Percentiles rank a stretch among this genome's conserved stretches.
phyloP scores from a whole-genome alignment of 208 protist genomes.

The Naegleria gruberi region DNA sequence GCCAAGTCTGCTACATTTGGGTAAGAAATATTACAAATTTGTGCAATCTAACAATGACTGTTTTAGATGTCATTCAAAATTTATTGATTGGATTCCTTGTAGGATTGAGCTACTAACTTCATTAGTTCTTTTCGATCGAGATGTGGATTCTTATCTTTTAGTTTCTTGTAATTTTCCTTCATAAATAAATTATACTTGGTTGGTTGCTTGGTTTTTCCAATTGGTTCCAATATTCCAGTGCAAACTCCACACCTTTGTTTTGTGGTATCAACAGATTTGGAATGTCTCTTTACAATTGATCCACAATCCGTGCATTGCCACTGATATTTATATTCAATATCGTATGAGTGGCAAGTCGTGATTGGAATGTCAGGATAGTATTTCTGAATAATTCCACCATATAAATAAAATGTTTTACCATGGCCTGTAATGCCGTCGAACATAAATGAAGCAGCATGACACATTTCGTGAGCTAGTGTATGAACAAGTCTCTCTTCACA shows the following conservation, averaged over 20 bases:
- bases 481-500: not conserved
- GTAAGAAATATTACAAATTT: no score
- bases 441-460: not conserved
- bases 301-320: not conserved
- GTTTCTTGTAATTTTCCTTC: not conserved
- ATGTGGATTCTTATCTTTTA: not conserved
- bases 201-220: not conserved
- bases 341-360: not conserved
- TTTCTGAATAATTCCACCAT: not conserved
- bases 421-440: not conserved
- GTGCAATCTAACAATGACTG: no score
- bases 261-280: not conserved
- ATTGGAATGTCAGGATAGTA: not conserved
- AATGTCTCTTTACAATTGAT: not conserved
- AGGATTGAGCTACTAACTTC: not conserved
- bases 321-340: not conserved
- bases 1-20: no score
- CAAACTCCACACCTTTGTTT: not conserved
- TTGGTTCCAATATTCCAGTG: not conserved
- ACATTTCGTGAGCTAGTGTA: conserved; percentile 10
- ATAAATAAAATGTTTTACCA: not conserved
- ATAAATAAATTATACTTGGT: not conserved
- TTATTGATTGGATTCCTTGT: no score
- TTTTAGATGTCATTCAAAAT: no score
- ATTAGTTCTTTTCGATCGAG: not conserved